Evolutionary conservation across 257 asterid species (phyloP), one percentile per base, ranked within the genome.

Genomic region (Solanum boliviense): DNA sequence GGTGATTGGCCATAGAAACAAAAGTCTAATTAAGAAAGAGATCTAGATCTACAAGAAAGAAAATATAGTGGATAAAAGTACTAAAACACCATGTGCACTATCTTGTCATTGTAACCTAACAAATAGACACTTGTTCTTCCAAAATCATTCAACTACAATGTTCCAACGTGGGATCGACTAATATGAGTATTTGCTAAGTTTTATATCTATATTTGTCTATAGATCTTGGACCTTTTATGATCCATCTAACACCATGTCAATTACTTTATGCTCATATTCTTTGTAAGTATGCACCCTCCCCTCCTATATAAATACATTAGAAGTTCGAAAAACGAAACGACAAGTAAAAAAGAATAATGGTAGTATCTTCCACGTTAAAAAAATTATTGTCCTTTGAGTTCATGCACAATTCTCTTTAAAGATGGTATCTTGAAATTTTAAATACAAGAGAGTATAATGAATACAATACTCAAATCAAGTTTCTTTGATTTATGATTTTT

Each of bases 341-440:
- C n/a, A 21, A 0, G 0, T 21, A 8, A 60, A 4, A 60, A 0
- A 1, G 6, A 60, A 60, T 23, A 0, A 4, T 9, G 15, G 0
- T 0, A 62, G 6, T 62, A 6, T 56, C 16, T 62, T 0, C 0
- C 16, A 4, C 0, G 0, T 23, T 0, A 62, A 0, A 62, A 62
- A 0, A 62, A 23, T 0, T 62, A 0, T 58, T 7, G 2, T 56
- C 7, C 62, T 52, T 13, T 27, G 3, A 7, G n/a, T 71, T 31
- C 78, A 31, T 71, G 78, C 39, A 71, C 36, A 70, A 6, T 70
- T 48, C 21, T 48, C 21, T 48, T 52, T 52, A 31, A 72, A 32
- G 38, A 72, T 4, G 44, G 15, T 1, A 72, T 73, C 81, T 73
- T 73, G 81, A 73, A 18, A 9, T 32, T 72, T 5, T 34, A 34